Base-by-base conservation (phyloP, 2,329 filamentous ascomycete species). In the Thyridium curvatum region DNA sequence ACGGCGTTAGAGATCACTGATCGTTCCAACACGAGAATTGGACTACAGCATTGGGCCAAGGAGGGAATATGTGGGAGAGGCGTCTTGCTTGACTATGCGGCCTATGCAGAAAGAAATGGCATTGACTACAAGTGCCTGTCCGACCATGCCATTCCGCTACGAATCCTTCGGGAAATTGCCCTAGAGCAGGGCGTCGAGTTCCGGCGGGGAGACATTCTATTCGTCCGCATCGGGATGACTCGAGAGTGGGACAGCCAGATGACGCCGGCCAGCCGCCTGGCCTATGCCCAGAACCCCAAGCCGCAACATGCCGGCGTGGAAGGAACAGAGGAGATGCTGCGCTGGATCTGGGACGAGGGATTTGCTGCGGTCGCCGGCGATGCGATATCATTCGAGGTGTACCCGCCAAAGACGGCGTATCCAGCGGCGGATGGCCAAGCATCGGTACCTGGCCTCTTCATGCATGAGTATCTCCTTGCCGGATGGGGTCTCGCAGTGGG, bases 61-160 rank as follows among this genome's bases (percentile, higher is more conserved):
- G 58, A 70, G 42, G 69, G 70, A 21, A 71, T 73, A 36, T 53
- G 52, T 54, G 71, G 69, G 4, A 67, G 72, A 8, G 72, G 71
- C 3, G 66, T 75, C 6, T 55, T 75, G 8, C 57, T 75, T 1
- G 72, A 75, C 53, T 76, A 71, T 37, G 61, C 54, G 5, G 56
- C 59, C 5, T 74, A 64, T 58, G 66, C 68, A 1, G 54, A 59
- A 50, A 41, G 55, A 42, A 53, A 61, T 30, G 56, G 56, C 8
- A 60, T 72, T 30, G 40, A 49, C 2, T 64, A 68, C 40, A 58
- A 54, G 31, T 49, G 62, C 17, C 59, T 74, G 47, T 59, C 66
- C 26, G 48, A 57, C 14, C 57, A 69, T 48, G 48, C 55, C 18
- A 56, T 70, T 32, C 52, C 53, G 30, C 47, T 52, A 4, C 12